Base-by-base conservation (phyloP, 805 yeast genomes). In the Wickerhamiella allomyrinae region DNA sequence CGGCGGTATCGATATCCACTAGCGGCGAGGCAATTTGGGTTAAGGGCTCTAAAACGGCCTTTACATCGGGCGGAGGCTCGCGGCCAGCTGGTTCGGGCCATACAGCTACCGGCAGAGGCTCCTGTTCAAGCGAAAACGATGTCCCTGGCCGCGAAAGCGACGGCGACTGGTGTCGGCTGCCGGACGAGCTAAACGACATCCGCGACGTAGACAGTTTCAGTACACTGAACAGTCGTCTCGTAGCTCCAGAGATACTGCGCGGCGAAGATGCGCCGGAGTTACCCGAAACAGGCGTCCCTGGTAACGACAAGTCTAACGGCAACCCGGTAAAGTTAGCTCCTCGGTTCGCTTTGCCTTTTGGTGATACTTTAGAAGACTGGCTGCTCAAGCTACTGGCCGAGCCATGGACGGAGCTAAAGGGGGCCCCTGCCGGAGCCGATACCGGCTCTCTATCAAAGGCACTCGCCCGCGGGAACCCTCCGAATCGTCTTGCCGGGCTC, bases 71-170 rank as follows among this genome's bases (percentile, higher is more conserved):
- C 24, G 37, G 24, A 4, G 37, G 37, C 17, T 15, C 25, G 7
- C 17, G 15, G 24, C 25, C 19, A 6, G 24, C 37, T 5, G 37
- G 37, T 17, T 34, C 37, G 3, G 37, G 37, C 37, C 37, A 34
- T 3, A 19, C 27, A 5, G 20, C 22, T 17, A 27, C 6, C 17
- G 31, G 15, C n/a, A n/a, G n/a, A 7, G 21, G 37, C 17, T 34
- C 37, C 13, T 34, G 25, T 5, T 8, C 10, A 3, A 34, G 4
- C 7, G 24, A 34, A 10, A 34, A 17, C 23, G 20, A 20, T 5
- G 37, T 34, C 3, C 19, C 21, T 7, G 37, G 21, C 6, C 37
- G 23, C 10, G 37, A 34, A 17, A 34, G 13, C 14, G 37, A 34
- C 7, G 35, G 22, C 6, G 37, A 34, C 7, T 11, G 27, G 6